phyloP scores from a whole-genome alignment of 2,329 filamentous ascomycete genomes.

The Fusarium liriodendri region DNA sequence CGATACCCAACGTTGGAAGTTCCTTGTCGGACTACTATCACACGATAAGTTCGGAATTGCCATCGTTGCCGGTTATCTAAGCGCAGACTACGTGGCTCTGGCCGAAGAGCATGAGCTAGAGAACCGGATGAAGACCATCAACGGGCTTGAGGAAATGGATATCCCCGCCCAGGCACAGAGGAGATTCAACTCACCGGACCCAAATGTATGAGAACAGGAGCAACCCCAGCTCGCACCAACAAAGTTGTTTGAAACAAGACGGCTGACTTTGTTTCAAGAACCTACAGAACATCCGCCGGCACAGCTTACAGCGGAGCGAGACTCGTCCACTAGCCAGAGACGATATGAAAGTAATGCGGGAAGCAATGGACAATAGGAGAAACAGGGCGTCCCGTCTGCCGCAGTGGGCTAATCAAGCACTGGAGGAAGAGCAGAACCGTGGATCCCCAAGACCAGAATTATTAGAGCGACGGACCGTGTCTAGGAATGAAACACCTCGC shows the following conservation, averaged over 20 bases:
- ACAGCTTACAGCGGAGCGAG: constrained; percentile 17
- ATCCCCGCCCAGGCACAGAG: constrained; percentile 40
- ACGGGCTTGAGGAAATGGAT: constrained; percentile 39
- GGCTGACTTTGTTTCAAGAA: constrained; percentile 44
- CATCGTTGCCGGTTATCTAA: constrained; percentile 41
- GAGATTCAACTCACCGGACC: constrained; percentile 40
- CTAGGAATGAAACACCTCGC: constrained; percentile 2
- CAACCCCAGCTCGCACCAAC: neutral
- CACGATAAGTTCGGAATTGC: constrained; percentile 48
- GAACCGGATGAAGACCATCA: constrained; percentile 39
- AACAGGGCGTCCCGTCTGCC: constrained; percentile 43
- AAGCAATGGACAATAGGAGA: constrained; percentile 47
- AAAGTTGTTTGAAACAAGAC: neutral
- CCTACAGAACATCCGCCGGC: constrained; percentile 45
- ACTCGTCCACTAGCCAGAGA: constrained; percentile 36
- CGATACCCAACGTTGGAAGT: constrained; percentile 52
- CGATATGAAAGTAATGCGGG: constrained; percentile 49
- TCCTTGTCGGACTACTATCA: constrained; percentile 41
- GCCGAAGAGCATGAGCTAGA: constrained; percentile 43
- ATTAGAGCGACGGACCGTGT: constrained; percentile 4
- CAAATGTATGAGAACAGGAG: constrained; percentile 46
- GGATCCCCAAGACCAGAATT: constrained; percentile 17
- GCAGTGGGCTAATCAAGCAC: constrained; percentile 47
- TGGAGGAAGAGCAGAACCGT: constrained; percentile 32
- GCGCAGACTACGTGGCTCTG: constrained; percentile 44